Base-by-base conservation (phyloP, 2,329 filamentous ascomycete species). In the Eutypa lata region DNA sequence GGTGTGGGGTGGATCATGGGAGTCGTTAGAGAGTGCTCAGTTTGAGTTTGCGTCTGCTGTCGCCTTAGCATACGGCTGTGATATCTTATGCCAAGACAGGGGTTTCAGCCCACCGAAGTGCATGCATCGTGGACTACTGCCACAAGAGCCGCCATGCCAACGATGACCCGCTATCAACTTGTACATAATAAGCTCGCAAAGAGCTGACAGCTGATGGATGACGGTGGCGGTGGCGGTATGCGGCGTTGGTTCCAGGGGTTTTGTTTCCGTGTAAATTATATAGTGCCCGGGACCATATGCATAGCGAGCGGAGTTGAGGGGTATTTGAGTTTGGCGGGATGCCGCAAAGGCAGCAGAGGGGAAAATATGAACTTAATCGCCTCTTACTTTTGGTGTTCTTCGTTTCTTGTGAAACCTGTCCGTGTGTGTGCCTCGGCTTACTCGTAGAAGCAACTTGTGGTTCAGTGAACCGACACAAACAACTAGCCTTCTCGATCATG, bases 171-270 rank as follows among this genome's bases (percentile, higher is more conserved):
- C 38, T 50, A 40, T 52, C 43, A 43, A 48, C 49, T 50, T 66
- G 63, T 66, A 67, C 57, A 65, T 64, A 64, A 51, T 54, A 53
- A 45, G 47, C 50, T 54, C 52, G 47, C 52, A 53, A 57, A 31
- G 26, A 31, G 26, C 26, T 31, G 55, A 54, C 54, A 48, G 51
- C 43, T 49, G 51, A 31, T 37, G 52, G 53, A 56, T 54, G 49
- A 48, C 46, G 49, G 50, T 50, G 48, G 26, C 46, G 49, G 50
- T 50, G 48, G 26, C 26, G 10, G 47, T 37, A 38, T 43, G 37
- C 44, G 51, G 49, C 37, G 51, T 47, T 53, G 47, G 55, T 51
- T 31, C 33, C 31, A 48, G 47, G 33, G 55, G 26, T 16, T 49
- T 52, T 37, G 35, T 51, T 51, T 51, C 48, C 43, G 53, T 63